Evolutionary conservation across 1,139 yeast species (phyloP).

Genomic region (Debaryomyces fabryi): DNA sequence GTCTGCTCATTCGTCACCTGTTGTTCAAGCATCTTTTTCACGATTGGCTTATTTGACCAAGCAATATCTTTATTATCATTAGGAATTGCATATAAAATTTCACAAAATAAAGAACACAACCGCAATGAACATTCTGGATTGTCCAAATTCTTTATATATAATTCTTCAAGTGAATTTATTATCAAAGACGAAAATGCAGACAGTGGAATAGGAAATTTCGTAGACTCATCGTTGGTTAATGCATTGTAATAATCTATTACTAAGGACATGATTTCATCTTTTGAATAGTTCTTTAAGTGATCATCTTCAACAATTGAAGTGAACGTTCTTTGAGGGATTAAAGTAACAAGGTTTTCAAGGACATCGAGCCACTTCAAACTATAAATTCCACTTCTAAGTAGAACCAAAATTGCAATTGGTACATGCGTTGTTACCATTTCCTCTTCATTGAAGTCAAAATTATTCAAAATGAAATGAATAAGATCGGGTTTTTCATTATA

Average conservation of each 20-base stretch:
- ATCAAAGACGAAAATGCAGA: slow-evolving; percentile 48
- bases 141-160: slow-evolving; percentile 32
- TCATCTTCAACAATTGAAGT: slow-evolving; percentile 37
- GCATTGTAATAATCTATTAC: slow-evolving; percentile 15
- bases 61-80: slow-evolving; percentile 25
- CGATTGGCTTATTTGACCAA: slow-evolving; percentile 23
- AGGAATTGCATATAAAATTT: slow-evolving; percentile 52
- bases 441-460: slow-evolving; percentile 79
- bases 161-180: slow-evolving; percentile 34
- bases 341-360: slow-evolving; percentile 40
- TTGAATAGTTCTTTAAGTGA: slow-evolving; percentile 19
- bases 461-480: slow-evolving; percentile 58
- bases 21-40: slow-evolving; percentile 31
- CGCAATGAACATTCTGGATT: slow-evolving; percentile 24
- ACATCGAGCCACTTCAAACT: slow-evolving; percentile 32
- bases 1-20: slow-evolving; percentile 17
- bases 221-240: slow-evolving; percentile 20
- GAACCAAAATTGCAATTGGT: slow-evolving; percentile 64
- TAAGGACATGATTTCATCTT: slow-evolving; percentile 22
- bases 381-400: slow-evolving; percentile 24
- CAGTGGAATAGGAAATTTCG: slow-evolving; percentile 42
- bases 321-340: slow-evolving; percentile 64
- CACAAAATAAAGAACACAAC: slow-evolving; percentile 43
- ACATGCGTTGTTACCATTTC: slow-evolving; percentile 79
- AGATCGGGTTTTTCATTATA: slow-evolving; percentile 38